Evolutionary conservation across 1,139 yeast species (phyloP).

Genomic region (Barnettozyma hawaiiensis): DNA sequence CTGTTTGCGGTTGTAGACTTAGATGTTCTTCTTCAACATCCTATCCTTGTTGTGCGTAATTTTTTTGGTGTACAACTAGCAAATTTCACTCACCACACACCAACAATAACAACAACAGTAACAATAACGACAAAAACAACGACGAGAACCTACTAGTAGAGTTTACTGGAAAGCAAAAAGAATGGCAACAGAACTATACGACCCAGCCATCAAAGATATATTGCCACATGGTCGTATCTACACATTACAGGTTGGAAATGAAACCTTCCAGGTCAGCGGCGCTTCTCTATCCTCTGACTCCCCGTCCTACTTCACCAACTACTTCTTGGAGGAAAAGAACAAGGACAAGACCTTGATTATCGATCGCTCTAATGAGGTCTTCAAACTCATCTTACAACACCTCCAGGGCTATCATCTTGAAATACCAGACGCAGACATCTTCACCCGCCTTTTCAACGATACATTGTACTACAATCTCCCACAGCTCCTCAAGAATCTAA

Average conservation of each 20-base stretch:
- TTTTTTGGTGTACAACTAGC: no score
- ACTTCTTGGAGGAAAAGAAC: conserved; percentile 29
- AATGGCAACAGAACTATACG: conserved; percentile 16
- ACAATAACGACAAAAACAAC: neutral
- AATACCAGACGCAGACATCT: conserved; percentile 53
- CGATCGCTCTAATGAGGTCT: conserved; percentile 71
- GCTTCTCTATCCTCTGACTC: conserved; percentile 80
- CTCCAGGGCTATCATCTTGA: conserved; percentile 71
- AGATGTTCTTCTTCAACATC: no score
- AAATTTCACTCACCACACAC: neutral
- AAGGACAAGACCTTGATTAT: conserved; percentile 51
- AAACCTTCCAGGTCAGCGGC: conserved; percentile 55
- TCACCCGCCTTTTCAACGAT: conserved; percentile 62
- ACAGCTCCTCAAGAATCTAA: conserved; percentile 45
- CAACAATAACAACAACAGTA: neutral
- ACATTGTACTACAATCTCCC: conserved; percentile 66
- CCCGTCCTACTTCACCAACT: conserved; percentile 45
- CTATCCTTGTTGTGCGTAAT: no score
- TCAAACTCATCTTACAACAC: conserved; percentile 61
- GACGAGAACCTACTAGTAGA: no score
- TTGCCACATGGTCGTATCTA: conserved; percentile 65
- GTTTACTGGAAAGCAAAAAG: no score
- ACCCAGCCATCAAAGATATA: conserved; percentile 49
- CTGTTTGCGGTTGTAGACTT: no score
- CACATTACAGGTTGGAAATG: conserved; percentile 68